Conservation (phyloP, 306 rosid genomes). For the Fragaria vesca region DNA sequence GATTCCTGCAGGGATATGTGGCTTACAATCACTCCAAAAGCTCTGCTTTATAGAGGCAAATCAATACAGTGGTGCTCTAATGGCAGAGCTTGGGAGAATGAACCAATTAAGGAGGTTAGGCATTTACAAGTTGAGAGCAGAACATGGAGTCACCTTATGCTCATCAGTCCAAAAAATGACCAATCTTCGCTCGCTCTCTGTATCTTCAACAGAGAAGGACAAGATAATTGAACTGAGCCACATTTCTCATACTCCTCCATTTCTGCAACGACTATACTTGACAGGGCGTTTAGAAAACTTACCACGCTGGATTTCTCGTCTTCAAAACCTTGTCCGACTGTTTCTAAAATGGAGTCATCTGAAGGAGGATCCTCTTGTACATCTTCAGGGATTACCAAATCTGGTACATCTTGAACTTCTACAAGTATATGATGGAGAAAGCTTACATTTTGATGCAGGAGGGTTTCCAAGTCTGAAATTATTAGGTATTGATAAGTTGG, state of each 20-base stretch:
- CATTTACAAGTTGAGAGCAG: conserved; percentile 22
- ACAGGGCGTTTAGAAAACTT: conserved; percentile 29
- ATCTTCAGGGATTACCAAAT: conserved; percentile 33
- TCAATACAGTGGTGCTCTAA: conserved; percentile 1
- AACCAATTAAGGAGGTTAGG: conserved; percentile 37
- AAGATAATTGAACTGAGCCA: conserved; percentile 26
- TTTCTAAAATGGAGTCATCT: conserved; percentile 30
- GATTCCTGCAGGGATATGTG: conserved; percentile 24
- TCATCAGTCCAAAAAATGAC: conserved; percentile 25
- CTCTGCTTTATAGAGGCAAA: conserved; percentile 32
- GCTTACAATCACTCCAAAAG: conserved; percentile 35
- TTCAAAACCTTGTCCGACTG: conserved; percentile 20
- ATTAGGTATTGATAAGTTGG: conserved; percentile 26
- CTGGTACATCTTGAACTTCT: conserved; percentile 32
- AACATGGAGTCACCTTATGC: conserved; percentile 34
- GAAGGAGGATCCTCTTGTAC: conserved; percentile 35
- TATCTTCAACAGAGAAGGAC: conserved; percentile 20
- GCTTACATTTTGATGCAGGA: conserved; percentile 20
- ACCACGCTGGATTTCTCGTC: conserved; percentile 40
- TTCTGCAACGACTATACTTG: conserved; percentile 35
- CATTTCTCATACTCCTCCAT: conserved; percentile 26
- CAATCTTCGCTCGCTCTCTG: conserved; percentile 23
- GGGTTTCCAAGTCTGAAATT: conserved; percentile 28
- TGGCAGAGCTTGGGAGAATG: conserved; percentile 34
- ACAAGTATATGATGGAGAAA: conserved; percentile 25